Evolutionary conservation across 192 early-diverging fungal species (phyloP).

Genomic region (Glomus cerebriforme): DNA sequence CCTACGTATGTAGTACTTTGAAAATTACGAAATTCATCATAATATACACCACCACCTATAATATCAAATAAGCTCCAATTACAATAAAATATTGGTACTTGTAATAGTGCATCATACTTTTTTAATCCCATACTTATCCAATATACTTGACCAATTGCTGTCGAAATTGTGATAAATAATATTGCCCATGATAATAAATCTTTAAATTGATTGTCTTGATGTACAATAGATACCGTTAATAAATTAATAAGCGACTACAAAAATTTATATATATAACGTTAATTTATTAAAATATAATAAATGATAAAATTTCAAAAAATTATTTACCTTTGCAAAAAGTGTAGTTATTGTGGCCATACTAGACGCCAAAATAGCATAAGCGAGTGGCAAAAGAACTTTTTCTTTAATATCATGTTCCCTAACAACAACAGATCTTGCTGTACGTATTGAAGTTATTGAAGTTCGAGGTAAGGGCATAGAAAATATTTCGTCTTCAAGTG

Average conservation of each 20-base stretch:
- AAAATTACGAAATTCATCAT: slow-evolving; percentile 71
- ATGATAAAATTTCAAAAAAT: background rate
- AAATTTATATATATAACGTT: background rate
- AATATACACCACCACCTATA: slow-evolving; percentile 80
- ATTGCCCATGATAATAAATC: slow-evolving; percentile 67
- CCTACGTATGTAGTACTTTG: slow-evolving; percentile 62
- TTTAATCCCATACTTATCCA: slow-evolving; percentile 84
- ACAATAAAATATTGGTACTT: slow-evolving; percentile 80
- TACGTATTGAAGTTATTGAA: background rate
- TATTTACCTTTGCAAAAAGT: slow-evolving; percentile 67
- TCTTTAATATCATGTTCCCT: slow-evolving; percentile 24
- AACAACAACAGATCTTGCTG: slow-evolving; percentile 35
- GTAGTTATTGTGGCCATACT: slow-evolving; percentile 78
- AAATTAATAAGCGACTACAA: slow-evolving; percentile 66
- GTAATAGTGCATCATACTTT: slow-evolving; percentile 79
- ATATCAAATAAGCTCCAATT: slow-evolving; percentile 85
- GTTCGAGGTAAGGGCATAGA: background rate
- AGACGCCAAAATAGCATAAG: slow-evolving; percentile 74
- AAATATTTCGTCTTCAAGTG: background rate
- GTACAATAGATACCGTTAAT: slow-evolving; percentile 62
- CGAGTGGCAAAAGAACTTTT: slow-evolving; percentile 59
- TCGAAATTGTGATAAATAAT: slow-evolving; percentile 69
- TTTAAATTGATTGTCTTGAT: slow-evolving; percentile 75
- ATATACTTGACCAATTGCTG: slow-evolving; percentile 77
- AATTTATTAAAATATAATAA: background rate